A percentile compares a stretch with the other conserved stretches of the same genome.
These are phyloP conservation scores for Hansenula sp. DNA, from an alignment of 1,139 yeast genomes.

Conservation along the genomic window DNA sequence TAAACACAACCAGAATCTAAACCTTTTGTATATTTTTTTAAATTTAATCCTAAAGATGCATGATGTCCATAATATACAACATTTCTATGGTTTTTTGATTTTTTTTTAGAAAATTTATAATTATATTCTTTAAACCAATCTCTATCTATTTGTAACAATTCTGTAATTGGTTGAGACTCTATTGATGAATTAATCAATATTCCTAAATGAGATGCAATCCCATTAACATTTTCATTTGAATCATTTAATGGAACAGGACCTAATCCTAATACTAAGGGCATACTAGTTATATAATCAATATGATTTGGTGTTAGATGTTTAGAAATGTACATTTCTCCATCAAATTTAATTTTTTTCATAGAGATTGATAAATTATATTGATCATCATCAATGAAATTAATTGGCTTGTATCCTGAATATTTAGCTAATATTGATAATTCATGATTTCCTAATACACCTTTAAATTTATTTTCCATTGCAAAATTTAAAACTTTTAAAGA, in stretches of 20 bases:
- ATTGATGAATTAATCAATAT: slow-evolving; percentile 53
- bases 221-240: slow-evolving; percentile 30
- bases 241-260: slow-evolving; percentile 54
- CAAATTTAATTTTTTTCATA: slow-evolving; percentile 28
- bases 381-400: slow-evolving; percentile 17
- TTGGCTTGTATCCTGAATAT: slow-evolving; percentile 8
- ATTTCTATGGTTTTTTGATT: slow-evolving; percentile 30
- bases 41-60: slow-evolving; percentile 69
- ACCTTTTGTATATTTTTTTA: slow-evolving; percentile 67
- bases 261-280: slow-evolving; percentile 59
- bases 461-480: slow-evolving; percentile 43
- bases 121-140: slow-evolving; percentile 63
- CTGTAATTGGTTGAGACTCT: slow-evolving; percentile 49
- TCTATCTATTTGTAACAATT: slow-evolving; percentile 33
- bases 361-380: slow-evolving; percentile 1
- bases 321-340: slow-evolving; percentile 59
- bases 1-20: slow-evolving; percentile 79
- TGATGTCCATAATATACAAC: slow-evolving; percentile 87
- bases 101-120: slow-evolving; percentile 44
- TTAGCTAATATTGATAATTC: slow-evolving; percentile 44
- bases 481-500: slow-evolving; percentile 65
- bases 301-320: slow-evolving; percentile 56
- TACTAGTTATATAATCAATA: slow-evolving; percentile 48
- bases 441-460: slow-evolving; percentile 86
- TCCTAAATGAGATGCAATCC: slow-evolving; percentile 80